Evolutionary conservation across 345 rosid species (phyloP).

Genomic region (Pelargonium nanum): DNA sequence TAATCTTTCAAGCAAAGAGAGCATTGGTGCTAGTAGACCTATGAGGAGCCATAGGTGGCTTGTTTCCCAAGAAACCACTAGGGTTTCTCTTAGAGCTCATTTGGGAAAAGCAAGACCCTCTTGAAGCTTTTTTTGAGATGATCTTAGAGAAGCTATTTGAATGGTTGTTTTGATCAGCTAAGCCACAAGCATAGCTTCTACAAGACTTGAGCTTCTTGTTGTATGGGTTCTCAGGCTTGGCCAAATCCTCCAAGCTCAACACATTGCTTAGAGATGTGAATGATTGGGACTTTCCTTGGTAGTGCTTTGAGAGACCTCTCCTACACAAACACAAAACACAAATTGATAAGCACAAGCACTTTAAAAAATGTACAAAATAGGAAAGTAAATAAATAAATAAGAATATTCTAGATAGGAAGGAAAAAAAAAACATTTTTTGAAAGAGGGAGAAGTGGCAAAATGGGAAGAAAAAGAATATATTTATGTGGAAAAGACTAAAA

Average conservation of each 20-base stretch:
- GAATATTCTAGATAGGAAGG: no score
- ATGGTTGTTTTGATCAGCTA: not conserved
- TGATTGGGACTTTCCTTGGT: constrained; percentile 37
- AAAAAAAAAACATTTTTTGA: no score
- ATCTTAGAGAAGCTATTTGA: not conserved
- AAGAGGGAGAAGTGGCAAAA: no score
- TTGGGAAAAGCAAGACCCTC: not conserved
- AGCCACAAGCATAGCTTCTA: not conserved
- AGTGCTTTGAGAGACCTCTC: constrained; percentile 33
- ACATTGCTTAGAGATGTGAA: constrained; percentile 22
- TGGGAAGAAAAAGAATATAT: no score
- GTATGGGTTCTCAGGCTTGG: constrained; percentile 29
- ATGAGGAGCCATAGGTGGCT: constrained; percentile 3
- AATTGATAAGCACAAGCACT: no score
- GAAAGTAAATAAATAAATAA: not conserved
- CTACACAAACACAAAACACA: constrained; percentile 11
- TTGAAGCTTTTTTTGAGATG: not conserved
- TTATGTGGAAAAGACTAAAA: no score
- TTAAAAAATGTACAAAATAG: no score
- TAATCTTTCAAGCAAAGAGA: constrained; percentile 4
- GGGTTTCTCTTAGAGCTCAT: not conserved
- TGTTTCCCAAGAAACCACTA: no score
- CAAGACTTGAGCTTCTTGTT: constrained; percentile 18
- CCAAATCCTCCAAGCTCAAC: constrained; percentile 20
- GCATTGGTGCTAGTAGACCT: not conserved